These are phyloP conservation scores for Calonectria pauciramosa DNA, from an alignment of 2,329 filamentous ascomycete species.

Conservation along the genomic window DNA sequence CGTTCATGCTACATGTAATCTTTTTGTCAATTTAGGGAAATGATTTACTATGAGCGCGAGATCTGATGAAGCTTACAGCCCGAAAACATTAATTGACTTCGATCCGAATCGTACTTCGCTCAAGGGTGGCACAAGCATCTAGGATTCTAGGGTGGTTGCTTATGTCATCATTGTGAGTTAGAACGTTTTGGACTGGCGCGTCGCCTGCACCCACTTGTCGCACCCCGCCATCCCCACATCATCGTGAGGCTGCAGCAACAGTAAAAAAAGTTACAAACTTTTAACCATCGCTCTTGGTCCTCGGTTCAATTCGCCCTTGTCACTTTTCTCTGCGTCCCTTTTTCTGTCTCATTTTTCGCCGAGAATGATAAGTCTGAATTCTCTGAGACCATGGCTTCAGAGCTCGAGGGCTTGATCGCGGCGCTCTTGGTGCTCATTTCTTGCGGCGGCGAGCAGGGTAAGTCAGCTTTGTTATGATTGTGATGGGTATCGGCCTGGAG, in stretches of 20 bases:
- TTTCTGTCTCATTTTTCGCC: slow-evolving; percentile 34
- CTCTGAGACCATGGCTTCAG: slow-evolving; percentile 50
- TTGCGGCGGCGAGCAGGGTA: slow-evolving; percentile 55
- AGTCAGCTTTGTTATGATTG: slow-evolving; percentile 33
- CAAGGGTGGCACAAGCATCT: background rate
- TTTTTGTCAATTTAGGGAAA: background rate
- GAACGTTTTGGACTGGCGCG: slow-evolving; percentile 8
- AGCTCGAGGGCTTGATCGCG: slow-evolving; percentile 56
- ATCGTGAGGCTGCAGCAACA: slow-evolving; percentile 36
- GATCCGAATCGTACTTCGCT: background rate
- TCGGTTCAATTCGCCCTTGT: slow-evolving; percentile 47
- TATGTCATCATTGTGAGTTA: slow-evolving; percentile 39
- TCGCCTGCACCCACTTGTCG: slow-evolving; percentile 7
- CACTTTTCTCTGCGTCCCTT: slow-evolving; percentile 36
- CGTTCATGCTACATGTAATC: background rate
- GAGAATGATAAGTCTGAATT: slow-evolving; percentile 45
- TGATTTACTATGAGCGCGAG: background rate
- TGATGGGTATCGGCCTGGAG: background rate
- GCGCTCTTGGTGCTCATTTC: slow-evolving; percentile 53
- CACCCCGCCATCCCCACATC: slow-evolving; percentile 34
- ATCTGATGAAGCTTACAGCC: background rate
- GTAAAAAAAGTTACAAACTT: slow-evolving; percentile 34
- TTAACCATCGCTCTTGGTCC: slow-evolving; percentile 34
- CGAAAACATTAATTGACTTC: background rate
- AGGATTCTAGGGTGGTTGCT: slow-evolving; percentile 15